A percentile compares a stretch with the other conserved stretches of the same genome.
These are phyloP conservation scores for Cylindrotheca fusiformis DNA, from an alignment of 108 stramenopile species.

Conservation along the genomic window DNA sequence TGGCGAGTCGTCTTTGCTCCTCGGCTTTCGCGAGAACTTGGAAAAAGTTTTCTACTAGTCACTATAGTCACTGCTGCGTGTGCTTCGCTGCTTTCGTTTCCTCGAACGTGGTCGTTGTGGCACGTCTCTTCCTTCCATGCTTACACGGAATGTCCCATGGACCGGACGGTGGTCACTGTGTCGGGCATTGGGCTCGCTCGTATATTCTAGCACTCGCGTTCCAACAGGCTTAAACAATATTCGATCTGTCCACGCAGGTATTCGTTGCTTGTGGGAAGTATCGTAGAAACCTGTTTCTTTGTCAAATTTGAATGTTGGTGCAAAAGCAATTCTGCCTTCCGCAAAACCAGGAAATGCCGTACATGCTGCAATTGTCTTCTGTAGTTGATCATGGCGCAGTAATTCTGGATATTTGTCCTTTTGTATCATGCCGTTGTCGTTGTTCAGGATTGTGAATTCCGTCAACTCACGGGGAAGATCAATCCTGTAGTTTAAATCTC, in stretches of 20 bases:
- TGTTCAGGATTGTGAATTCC: conserved; percentile 43
- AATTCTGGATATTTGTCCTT: conserved; percentile 23
- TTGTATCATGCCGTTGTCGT: background rate
- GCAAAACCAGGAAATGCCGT: conserved; percentile 68
- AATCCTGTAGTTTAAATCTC: conserved; percentile 85
- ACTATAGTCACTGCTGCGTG: background rate
- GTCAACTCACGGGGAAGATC: conserved; percentile 76
- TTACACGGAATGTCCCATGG: conserved; percentile 60
- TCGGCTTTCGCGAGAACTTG: background rate
- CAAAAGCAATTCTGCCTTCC: conserved; percentile 78
- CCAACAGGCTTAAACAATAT: conserved; percentile 74
- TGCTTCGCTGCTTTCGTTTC: background rate
- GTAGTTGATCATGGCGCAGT: conserved; percentile 73
- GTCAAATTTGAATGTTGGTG: conserved; percentile 89
- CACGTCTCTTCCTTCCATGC: conserved; percentile 28
- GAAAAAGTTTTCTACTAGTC: background rate
- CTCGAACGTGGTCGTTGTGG: conserved; percentile 3
- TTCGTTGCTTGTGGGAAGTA: conserved; percentile 83
- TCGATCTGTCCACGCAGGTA: conserved; percentile 89
- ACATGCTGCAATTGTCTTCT: conserved; percentile 55
- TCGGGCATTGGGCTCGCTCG: conserved; percentile 46
- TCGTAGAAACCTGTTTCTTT: conserved; percentile 74
- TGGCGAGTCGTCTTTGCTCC: background rate
- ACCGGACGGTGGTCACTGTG: conserved; percentile 89
- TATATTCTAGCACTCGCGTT: conserved; percentile 64